Percentiles rank a stretch among this genome's conserved stretches.
Conservation (phyloP, 2,329 filamentous ascomycete species). For the Nemania sp. region DNA sequence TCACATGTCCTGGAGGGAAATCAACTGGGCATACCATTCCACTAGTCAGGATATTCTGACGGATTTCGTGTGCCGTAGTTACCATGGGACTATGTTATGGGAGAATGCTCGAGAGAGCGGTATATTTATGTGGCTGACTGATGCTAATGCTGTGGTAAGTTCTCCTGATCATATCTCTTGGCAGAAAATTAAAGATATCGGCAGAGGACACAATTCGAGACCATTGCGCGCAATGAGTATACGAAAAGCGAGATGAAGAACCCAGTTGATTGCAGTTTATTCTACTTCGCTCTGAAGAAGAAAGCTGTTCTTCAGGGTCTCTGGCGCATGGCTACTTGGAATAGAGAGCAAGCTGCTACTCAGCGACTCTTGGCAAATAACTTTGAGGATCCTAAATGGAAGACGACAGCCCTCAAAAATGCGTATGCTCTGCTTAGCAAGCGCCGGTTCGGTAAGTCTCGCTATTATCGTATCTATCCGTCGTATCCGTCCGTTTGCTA, state of each 20-base stretch:
- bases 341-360: constrained; percentile 85
- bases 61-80: constrained; percentile 84
- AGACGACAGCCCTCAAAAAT: constrained; percentile 91
- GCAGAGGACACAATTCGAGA: constrained; percentile 83
- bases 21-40: constrained; percentile 87
- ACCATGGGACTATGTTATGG: constrained; percentile 85
- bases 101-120: constrained; percentile 86
- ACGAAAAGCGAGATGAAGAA: constrained; percentile 88
- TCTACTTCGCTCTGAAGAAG: constrained; percentile 90
- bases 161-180: not conserved
- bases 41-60: constrained; percentile 88
- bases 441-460: constrained; percentile 78
- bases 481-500: constrained; percentile 16
- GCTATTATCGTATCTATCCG: not conserved
- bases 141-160: constrained; percentile 79
- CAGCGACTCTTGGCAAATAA: constrained; percentile 87
- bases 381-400: constrained; percentile 88
- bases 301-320: constrained; percentile 90
- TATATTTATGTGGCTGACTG: constrained; percentile 94
- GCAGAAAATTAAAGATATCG: constrained; percentile 29
- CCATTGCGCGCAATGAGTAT: constrained; percentile 93
- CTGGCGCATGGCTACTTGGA: constrained; percentile 94
- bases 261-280: constrained; percentile 89
- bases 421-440: constrained; percentile 95
- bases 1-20: constrained; percentile 80